phyloP scores from a whole-genome alignment of 495 filamentous ascomycete genomes.

The Podospora conica region DNA sequence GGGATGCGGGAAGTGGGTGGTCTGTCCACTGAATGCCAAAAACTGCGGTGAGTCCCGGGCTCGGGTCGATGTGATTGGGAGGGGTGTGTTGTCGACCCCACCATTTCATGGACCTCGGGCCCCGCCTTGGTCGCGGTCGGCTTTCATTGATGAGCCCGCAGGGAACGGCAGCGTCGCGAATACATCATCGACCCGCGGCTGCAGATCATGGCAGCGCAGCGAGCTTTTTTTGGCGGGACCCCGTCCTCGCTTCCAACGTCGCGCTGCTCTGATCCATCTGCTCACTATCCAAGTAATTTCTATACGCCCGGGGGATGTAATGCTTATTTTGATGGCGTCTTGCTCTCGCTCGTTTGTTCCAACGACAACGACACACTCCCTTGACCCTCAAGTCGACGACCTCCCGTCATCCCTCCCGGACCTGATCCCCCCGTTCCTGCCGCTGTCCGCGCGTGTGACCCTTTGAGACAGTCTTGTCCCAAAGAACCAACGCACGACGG shows the following conservation, averaged over 20 bases:
- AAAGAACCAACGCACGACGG: neutral
- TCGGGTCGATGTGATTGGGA: neutral
- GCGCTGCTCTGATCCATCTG: neutral
- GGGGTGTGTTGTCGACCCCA: neutral
- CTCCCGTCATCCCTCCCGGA: no score
- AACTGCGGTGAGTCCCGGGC: neutral
- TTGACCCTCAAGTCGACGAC: no score
- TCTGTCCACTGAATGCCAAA: neutral
- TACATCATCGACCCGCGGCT: neutral
- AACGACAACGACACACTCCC: no score
- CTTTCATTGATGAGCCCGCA: neutral
- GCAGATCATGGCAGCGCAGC: neutral
- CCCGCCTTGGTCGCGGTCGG: no score
- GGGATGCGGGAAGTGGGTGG: neutral
- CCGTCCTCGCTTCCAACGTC: neutral
- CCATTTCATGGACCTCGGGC: neutral
- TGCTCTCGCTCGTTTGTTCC: neutral
- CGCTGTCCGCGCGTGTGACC: conserved; percentile 7
- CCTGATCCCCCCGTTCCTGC: neutral
- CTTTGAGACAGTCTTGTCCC: conserved; percentile 20
- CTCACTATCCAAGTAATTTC: neutral
- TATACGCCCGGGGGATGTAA: neutral
- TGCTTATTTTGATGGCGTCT: neutral
- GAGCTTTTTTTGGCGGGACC: neutral
- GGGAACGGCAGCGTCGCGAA: neutral